Base-by-base conservation (phyloP, 208 protist species). In the Leptomonas pyrrhocoris region DNA sequence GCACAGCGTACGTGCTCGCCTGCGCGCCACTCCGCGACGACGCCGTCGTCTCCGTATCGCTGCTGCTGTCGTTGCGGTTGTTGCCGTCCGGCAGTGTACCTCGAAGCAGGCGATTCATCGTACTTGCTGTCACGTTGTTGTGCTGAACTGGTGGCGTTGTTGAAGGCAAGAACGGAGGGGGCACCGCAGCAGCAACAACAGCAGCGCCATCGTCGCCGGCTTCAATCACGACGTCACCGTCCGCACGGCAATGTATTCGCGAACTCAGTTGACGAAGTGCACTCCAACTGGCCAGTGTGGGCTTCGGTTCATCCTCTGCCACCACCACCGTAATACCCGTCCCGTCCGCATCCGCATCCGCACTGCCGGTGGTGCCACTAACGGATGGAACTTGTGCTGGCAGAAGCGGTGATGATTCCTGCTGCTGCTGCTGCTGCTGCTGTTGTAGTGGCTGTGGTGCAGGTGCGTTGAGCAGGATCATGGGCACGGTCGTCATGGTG, bases 401-500 rank as follows among this genome's bases (percentile, higher is more conserved):
- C n/a, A 25, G 48, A 12, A 43, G 16, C 43, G 61, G 27, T 18
- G n/a, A 8, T 27, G 34, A 1, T n/a, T 34, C 49, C 31, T 40
- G 48, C 27, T 40, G 57, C 31, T 42, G 53, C 21, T 6, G 7
- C 18, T 21, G 48, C 31, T 51, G 48, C 48, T 54, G 55, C 36
- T 53, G 59, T 25, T 48, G 28, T 21, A 58, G 60, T n/a, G 27
- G 68, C 40, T 28, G 59, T 2, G 62, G 63, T 6, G 71, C 34
- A 15, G 71, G 54, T 48, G n/a, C 60, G 2, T 54, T 55, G 25
- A 68, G 42, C 71, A 68, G 1, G 36, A 65, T 53, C 18, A 71
- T 43, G 21, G 71, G 71, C 38, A 67, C 56, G 23, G 71, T 71
- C 16, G 71, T 77, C 18, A 54, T 71, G 18, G 57, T 58, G 31